phyloP scores from a whole-genome alignment of 345 rosid species.

The Salix arbutifolia region DNA sequence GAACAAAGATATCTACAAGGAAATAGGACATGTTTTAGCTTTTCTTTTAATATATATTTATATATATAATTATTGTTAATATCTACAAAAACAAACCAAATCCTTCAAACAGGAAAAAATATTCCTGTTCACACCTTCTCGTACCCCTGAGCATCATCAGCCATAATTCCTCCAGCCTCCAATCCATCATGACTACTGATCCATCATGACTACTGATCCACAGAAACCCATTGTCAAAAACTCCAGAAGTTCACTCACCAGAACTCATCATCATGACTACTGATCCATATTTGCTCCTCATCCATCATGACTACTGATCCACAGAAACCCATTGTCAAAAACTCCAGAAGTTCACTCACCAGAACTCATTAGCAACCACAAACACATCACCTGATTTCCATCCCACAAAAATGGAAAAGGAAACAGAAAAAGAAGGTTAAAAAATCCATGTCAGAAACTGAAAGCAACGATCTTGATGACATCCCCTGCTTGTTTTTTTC shows the following conservation, averaged over 20 bases:
- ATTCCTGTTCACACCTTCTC: background rate
- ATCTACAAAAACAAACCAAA: background rate
- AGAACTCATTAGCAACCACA: background rate
- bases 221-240: background rate
- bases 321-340: background rate
- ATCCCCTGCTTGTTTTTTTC: conserved; percentile 41
- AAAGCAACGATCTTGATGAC: conserved; percentile 11
- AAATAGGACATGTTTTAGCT: no score
- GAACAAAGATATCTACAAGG: no score
- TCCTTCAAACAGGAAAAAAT: background rate
- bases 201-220: background rate
- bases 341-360: background rate
- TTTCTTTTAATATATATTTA: no score
- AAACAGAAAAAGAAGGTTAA: conserved; percentile 18
- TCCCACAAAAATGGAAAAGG: conserved; percentile 19
- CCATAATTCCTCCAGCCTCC: background rate
- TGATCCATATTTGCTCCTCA: no score
- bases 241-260: background rate
- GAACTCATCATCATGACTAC: no score
- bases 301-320: background rate
- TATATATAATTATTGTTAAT: no score
- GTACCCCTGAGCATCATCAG: background rate
- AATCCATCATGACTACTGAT: no score
- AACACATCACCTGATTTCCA: background rate
- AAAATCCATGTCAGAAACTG: conserved; percentile 6